Conservation (phyloP, 2,329 filamentous ascomycete genomes). For the Pseudocercospora cruenta region DNA sequence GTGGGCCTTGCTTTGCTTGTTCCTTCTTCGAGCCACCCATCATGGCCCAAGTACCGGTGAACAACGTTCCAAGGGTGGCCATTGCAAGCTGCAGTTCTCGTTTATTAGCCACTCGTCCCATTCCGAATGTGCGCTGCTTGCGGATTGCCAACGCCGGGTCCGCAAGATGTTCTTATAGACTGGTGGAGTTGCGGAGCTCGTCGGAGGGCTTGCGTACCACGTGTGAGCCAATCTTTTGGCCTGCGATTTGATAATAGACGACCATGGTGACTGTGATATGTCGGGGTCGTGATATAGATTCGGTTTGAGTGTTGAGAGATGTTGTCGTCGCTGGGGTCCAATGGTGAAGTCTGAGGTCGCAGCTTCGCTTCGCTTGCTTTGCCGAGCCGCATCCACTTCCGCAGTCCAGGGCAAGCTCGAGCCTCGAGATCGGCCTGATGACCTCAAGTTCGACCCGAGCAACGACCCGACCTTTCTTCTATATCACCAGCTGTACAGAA, state of each 20-base stretch:
- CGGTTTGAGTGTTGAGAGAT: conserved; percentile 9
- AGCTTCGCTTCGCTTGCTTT: neutral
- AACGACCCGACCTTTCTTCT: neutral
- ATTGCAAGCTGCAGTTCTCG: conserved; percentile 59
- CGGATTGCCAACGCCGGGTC: neutral
- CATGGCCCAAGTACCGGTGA: conserved; percentile 50
- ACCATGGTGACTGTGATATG: conserved; percentile 47
- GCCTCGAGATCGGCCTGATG: neutral
- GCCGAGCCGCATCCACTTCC: neutral
- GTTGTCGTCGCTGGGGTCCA: conserved; percentile 14
- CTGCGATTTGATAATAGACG: conserved; percentile 55
- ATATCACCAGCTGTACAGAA: neutral
- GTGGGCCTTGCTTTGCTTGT: conserved; percentile 54
- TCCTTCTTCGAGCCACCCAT: conserved; percentile 53
- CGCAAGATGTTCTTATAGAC: neutral
- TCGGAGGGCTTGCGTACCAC: conserved; percentile 45
- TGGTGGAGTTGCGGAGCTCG: conserved; percentile 8
- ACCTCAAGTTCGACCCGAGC: conserved; percentile 3
- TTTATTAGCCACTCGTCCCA: neutral
- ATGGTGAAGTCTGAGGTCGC: conserved; percentile 13
- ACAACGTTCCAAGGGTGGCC: conserved; percentile 56
- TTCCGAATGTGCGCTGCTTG: neutral
- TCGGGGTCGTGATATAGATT: conserved; percentile 11
- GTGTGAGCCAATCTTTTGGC: conserved; percentile 59
- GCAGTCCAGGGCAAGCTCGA: conserved; percentile 6